Base-by-base conservation (phyloP, 2,329 filamentous ascomycete genomes). In the Hypoxylon sp. region DNA sequence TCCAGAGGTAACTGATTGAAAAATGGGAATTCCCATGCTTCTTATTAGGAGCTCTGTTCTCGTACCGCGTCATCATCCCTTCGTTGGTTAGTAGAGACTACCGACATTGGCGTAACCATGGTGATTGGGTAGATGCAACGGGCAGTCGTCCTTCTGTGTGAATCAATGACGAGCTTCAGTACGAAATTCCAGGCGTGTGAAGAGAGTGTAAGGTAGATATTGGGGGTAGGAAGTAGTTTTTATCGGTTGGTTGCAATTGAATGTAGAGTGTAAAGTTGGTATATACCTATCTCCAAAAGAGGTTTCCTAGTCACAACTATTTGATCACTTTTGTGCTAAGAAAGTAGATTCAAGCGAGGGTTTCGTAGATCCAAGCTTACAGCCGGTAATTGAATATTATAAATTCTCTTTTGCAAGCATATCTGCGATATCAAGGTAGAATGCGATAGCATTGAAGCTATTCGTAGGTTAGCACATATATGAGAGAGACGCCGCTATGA, bases 371-470 rank as follows among this genome's bases (percentile, higher is more conserved):
- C 11, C 17, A 7, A 3, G 17, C n/a, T 17, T 43, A 9, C 38
- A 11, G 9, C 34, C 17, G 19, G 38, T 43, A 19, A 6, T 48
- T 10, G 13, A 10, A 49, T 43, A 25, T 71, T 72, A 82, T 14
- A 81, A 70, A 17, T 87, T 89, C 75, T 93, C 90, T 73, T 89
- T 90, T 1, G 91, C 89, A 53, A 93, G 80, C 90, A 92, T 93
- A 74, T 92, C 87, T 10, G 85, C 85, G 73, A 91, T 87, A 65
- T 85, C 87, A 1, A 91, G 82, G 72, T 91, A 91, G 73, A 91
- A 90, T 0, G 89, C 89, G 63, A 91, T 84, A 2, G 89, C 89
- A 74, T 91, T 91, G 73, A 91, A 91, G 14, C 85, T 89, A 58
- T 28, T 41, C 41, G 50, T 46, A 1, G 3, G 30, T 74, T 46